Evolutionary conservation across 345 rosid species (phyloP), one percentile per base, ranked within the genome.

Genomic region (Sisymbrium irio): DNA sequence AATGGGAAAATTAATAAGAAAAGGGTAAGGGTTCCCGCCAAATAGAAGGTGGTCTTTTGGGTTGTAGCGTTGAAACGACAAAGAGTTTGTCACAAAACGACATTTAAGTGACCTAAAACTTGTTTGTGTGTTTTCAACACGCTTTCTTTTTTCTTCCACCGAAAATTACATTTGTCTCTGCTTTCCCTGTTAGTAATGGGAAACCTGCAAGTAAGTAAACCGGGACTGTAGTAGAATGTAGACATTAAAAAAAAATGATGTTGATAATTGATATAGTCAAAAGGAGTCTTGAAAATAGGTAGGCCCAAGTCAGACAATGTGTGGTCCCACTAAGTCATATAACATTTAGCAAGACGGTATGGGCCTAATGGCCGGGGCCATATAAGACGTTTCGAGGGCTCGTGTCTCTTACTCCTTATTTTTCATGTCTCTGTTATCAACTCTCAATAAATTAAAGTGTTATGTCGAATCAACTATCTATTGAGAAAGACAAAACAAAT

Each of bases 121-220:
- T 59, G 3, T 36, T 58, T 9, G 57, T 25, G 65, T 73, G 25
- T 27, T 67, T 74, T 60, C 73, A 75, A 75, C 78, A 22, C 78
- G 72, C 55, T 67, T 75, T 67, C 68, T 18, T 1, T 12, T 46
- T 9, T 53, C 1, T 22, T 5, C 68, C 62, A 67, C 73, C 73
- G 67, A 66, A 74, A 45, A 50, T 5, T 19, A 37, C 66, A 56
- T 56, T 27, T 32, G 46, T 63, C 64, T 53, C 28, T 42, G 33
- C 12, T 73, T 71, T 36, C 65, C 7, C 50, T 13, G 13, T 37
- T 17, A 3, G 30, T 5, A 27, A n/a, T 49, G 22, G 9, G 8
- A 15, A 40, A 61, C 30, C 41, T 72, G 33, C 25, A 27, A 27
- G 4, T 20, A 14, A 41, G 41, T 56, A 56, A 57, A 18, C 0